These are phyloP conservation scores for Canariomyces notabilis DNA, from an alignment of 2,329 filamentous ascomycete species.

Conservation along the genomic window DNA sequence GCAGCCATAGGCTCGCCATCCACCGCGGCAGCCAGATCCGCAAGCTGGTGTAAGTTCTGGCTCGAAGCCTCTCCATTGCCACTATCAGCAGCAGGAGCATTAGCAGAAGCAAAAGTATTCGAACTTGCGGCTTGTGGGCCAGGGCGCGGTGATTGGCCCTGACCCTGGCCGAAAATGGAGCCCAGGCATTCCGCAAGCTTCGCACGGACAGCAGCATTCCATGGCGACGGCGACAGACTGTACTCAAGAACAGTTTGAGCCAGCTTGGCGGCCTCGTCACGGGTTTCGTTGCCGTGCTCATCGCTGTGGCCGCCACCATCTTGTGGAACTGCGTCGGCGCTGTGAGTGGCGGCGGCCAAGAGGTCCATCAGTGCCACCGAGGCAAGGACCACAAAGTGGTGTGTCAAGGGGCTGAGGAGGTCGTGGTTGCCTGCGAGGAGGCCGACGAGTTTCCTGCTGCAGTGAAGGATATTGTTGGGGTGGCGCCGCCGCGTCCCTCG, in stretches of 20 bases:
- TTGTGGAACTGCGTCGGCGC: too few species aligned
- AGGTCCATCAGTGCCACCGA: slow-evolving; percentile 59
- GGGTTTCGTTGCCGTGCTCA: slow-evolving; percentile 34
- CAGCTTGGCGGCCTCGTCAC: slow-evolving; percentile 51
- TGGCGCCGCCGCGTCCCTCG: slow-evolving; percentile 51
- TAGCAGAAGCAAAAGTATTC: not conserved
- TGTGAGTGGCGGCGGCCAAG: not conserved
- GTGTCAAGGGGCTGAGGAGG: slow-evolving; percentile 58
- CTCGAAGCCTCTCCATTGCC: slow-evolving; percentile 33
- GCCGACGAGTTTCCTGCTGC: slow-evolving; percentile 53
- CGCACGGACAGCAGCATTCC: slow-evolving; percentile 53
- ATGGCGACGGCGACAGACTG: slow-evolving; percentile 44
- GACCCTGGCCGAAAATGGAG: slow-evolving; percentile 28
- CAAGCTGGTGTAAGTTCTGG: slow-evolving; percentile 49
- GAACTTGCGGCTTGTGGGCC: slow-evolving; percentile 35
- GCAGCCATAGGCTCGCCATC: slow-evolving; percentile 28
- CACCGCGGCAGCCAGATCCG: slow-evolving; percentile 43
- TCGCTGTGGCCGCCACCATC: not conserved
- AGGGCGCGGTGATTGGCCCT: too few species aligned
- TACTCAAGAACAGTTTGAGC: slow-evolving; percentile 54
- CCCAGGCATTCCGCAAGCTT: slow-evolving; percentile 49
- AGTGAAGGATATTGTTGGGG: slow-evolving; percentile 54
- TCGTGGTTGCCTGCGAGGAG: slow-evolving; percentile 52
- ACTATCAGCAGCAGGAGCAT: slow-evolving; percentile 13
- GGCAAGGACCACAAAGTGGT: slow-evolving; percentile 60